Evolutionary conservation across 148 eudicot species (phyloP), one percentile per base, ranked within the genome.

Genomic region (Persicaria maculosa): DNA sequence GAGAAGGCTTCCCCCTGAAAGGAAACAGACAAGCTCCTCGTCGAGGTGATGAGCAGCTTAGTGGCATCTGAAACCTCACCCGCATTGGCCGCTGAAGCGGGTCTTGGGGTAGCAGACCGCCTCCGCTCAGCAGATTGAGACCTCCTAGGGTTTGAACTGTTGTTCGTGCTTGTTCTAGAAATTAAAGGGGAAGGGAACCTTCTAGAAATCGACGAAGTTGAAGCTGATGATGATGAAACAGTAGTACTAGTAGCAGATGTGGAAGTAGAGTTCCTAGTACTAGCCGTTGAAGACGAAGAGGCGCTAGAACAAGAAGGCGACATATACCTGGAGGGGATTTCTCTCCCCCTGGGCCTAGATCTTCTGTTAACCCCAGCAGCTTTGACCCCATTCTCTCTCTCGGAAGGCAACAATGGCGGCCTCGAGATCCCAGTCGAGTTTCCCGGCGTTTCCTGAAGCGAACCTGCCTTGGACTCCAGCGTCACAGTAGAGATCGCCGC

Each of bases 1-100:
- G 97, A 88, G 82, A 82, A 94, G 6, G 91, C 74, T 16, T 88
- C 97, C 10, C 98, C 98, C 78, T 94, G 98, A 71, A 94, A 94
- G 10, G 98, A 94, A 53, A 94, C 98, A 6, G 97, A 90, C 40
- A 94, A 84, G 72, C 98, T 94, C 81, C 98, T 79, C 40, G 88
- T 87, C 6, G 97, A 92, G 59, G 96, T 92, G 4, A 94, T 87
- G 48, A 94, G 86, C 61, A 88, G 84, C 87, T 84, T 91, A 44
- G 85, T 81, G n/a, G 96, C 96, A 44, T 90, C 87, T 50, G 97
- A 88, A 64, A 86, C 77, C 31, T 86, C 96, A 73, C 79, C 79
- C 47, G 70, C 85, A 85, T 84, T 87, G 45, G 73, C 78, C 15
- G 75, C 84, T 12, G 83, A 72, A n/a, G 79, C 47, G 0, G 83